Conservation (phyloP, 2,329 filamentous ascomycete species). For the Verticillium dahliae region DNA sequence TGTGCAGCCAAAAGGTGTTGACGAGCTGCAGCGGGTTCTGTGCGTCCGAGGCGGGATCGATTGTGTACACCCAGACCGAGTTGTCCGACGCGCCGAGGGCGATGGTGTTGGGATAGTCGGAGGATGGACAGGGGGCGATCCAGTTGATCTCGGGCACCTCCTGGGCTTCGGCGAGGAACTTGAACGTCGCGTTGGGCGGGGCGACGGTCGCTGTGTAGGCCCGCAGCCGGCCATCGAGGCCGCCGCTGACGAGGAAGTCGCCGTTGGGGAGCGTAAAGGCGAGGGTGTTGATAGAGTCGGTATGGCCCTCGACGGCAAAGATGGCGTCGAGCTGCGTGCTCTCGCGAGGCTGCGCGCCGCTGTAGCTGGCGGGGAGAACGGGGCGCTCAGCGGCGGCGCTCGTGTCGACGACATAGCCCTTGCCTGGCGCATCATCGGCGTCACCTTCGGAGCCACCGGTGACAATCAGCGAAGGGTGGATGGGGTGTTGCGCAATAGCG, state of each 20-base stretch:
- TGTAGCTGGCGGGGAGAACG: constrained; percentile 70
- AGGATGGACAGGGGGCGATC: constrained; percentile 68
- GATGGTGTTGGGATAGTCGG: constrained; percentile 68
- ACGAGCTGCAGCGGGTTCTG: constrained; percentile 63
- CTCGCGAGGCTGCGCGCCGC: constrained; percentile 39
- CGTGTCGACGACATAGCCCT: constrained; percentile 79
- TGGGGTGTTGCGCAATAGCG: constrained; percentile 87
- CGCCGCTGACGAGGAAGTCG: constrained; percentile 79
- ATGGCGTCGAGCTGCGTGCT: constrained; percentile 57
- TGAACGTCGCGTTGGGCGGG: constrained; percentile 36
- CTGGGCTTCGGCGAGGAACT: constrained; percentile 68
- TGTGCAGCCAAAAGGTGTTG: constrained; percentile 90
- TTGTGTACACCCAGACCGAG: constrained; percentile 91
- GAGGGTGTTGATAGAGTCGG: constrained; percentile 83
- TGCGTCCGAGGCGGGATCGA: constrained; percentile 58
- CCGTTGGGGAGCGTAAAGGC: constrained; percentile 78
- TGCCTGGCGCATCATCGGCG: constrained; percentile 58
- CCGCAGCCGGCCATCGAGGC: constrained; percentile 77
- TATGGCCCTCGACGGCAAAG: constrained; percentile 79
- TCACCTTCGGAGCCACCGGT: constrained; percentile 71
- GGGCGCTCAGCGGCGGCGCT: constrained; percentile 56
- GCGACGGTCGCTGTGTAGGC: constrained; percentile 53
- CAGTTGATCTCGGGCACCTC: constrained; percentile 97
- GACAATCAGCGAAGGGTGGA: constrained; percentile 68
- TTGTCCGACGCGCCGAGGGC: constrained; percentile 87